Evolutionary conservation across 2,329 filamentous ascomycete genomes (phyloP).

Genomic region (Beauveria brongniartii): DNA sequence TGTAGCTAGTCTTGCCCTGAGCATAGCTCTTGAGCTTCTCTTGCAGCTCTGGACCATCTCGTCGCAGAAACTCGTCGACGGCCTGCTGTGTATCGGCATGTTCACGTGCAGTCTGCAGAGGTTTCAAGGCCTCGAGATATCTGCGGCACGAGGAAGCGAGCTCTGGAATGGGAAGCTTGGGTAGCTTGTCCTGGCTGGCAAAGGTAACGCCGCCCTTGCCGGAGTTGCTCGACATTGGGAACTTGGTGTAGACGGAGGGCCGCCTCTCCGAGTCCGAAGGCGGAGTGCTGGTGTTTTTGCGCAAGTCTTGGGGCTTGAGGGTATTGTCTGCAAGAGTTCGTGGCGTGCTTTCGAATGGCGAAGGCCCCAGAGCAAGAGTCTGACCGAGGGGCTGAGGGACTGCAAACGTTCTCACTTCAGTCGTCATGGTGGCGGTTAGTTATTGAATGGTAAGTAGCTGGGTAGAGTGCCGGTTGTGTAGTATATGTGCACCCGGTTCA

Average conservation of each 20-base stretch:
- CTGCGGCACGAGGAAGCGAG: slow-evolving; percentile 69
- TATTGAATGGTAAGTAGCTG: slow-evolving; percentile 15
- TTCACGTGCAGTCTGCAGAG: slow-evolving; percentile 73
- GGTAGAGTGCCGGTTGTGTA: neutral
- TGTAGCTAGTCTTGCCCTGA: slow-evolving; percentile 85
- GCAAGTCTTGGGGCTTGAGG: slow-evolving; percentile 2
- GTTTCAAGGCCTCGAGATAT: slow-evolving; percentile 71
- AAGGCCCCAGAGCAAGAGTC: slow-evolving; percentile 48
- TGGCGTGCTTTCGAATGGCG: slow-evolving; percentile 14
- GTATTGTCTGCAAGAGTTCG: slow-evolving; percentile 15
- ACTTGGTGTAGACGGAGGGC: slow-evolving; percentile 26
- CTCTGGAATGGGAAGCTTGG: slow-evolving; percentile 88
- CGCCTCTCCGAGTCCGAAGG: slow-evolving; percentile 6
- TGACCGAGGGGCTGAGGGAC: slow-evolving; percentile 66
- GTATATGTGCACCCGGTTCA: neutral
- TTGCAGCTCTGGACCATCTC: slow-evolving; percentile 77
- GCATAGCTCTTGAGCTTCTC: slow-evolving; percentile 88
- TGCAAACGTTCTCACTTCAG: slow-evolving; percentile 35
- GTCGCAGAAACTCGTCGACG: slow-evolving; percentile 71
- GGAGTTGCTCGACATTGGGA: slow-evolving; percentile 46
- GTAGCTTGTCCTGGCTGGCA: slow-evolving; percentile 77
- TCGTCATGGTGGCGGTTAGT: slow-evolving; percentile 24
- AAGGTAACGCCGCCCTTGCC: slow-evolving; percentile 74
- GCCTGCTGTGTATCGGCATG: slow-evolving; percentile 75
- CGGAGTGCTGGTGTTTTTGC: neutral